These are phyloP conservation scores for Backusella liffmaniae DNA, from an alignment of 192 early-diverging fungal genomes.

Conservation along the genomic window DNA sequence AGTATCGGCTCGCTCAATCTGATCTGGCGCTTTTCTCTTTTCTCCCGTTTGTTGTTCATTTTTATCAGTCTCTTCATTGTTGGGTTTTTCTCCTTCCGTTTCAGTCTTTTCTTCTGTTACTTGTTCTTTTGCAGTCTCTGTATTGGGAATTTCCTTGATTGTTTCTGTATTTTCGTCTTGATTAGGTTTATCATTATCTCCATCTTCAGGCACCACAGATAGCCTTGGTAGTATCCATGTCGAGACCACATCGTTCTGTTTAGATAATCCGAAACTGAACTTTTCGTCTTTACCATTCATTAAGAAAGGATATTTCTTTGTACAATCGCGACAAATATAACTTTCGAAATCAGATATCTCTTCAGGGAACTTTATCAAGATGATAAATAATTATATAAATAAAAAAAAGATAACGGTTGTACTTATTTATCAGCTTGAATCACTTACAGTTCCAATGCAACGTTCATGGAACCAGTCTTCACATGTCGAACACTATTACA, in stretches of 20 bases:
- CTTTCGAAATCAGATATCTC: constrained; percentile 55
- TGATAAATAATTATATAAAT: not conserved
- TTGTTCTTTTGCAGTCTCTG: not conserved
- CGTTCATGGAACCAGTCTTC: constrained; percentile 83
- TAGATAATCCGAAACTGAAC: constrained; percentile 15
- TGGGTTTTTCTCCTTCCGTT: not conserved
- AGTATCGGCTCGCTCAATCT: not conserved
- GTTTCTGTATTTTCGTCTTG: not conserved
- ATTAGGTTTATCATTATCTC: not conserved
- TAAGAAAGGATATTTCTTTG: constrained; percentile 44
- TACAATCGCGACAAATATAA: constrained; percentile 69
- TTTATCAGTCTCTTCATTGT: not conserved
- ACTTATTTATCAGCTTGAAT: not conserved
- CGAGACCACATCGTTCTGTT: constrained; percentile 23
- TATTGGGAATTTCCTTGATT: not conserved
- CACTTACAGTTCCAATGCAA: constrained; percentile 61
- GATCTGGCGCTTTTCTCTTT: constrained; percentile 6
- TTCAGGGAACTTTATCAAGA: constrained; percentile 44
- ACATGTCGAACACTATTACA: constrained; percentile 78
- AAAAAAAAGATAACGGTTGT: not conserved
- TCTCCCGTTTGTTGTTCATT: not conserved
- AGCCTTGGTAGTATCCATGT: constrained; percentile 25
- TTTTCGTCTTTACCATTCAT: constrained; percentile 23
- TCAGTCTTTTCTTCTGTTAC: not conserved
- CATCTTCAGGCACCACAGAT: not conserved